These are phyloP conservation scores for Ophiostoma sp. DNA, from an alignment of 2,329 filamentous ascomycete species.

Conservation along the genomic window DNA sequence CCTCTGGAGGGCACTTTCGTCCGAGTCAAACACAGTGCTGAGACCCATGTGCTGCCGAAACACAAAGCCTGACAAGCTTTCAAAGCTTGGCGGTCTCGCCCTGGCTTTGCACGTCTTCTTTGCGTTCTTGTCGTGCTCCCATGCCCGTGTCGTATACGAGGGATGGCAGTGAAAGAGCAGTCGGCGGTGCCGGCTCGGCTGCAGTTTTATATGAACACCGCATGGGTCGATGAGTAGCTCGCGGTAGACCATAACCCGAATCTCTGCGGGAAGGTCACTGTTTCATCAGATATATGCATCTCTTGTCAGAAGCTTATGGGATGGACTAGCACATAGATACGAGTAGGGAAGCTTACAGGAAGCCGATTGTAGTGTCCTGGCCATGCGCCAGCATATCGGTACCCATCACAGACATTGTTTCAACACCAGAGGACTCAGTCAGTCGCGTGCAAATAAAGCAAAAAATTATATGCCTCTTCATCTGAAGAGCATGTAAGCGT, in stretches of 20 bases:
- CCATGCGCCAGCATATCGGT: too few species aligned
- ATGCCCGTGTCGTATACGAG: not conserved
- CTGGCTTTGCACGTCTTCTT: not conserved
- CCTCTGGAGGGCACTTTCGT: not conserved
- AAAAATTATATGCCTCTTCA: too few species aligned
- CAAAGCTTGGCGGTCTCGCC: not conserved
- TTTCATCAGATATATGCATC: not conserved
- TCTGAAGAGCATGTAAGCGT: too few species aligned
- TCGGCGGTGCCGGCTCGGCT: not conserved
- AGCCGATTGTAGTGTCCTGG: too few species aligned
- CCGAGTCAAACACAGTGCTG: not conserved
- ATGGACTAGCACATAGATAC: too few species aligned
- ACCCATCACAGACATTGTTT: too few species aligned
- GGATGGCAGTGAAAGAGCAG: constrained; percentile 14
- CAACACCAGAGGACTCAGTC: too few species aligned
- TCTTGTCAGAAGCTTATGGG: too few species aligned
- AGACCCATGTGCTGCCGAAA: not conserved
- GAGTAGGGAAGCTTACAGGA: too few species aligned
- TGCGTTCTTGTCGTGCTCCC: not conserved
- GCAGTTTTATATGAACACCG: constrained; percentile 10
- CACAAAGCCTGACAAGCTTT: constrained; percentile 5
- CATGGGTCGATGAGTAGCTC: constrained; percentile 7
- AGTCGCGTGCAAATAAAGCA: too few species aligned
- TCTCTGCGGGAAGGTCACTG: constrained; percentile 43
- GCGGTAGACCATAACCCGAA: constrained; percentile 39